phyloP scores from a whole-genome alignment of 305 asterid species.

The Andrographis paniculata region DNA sequence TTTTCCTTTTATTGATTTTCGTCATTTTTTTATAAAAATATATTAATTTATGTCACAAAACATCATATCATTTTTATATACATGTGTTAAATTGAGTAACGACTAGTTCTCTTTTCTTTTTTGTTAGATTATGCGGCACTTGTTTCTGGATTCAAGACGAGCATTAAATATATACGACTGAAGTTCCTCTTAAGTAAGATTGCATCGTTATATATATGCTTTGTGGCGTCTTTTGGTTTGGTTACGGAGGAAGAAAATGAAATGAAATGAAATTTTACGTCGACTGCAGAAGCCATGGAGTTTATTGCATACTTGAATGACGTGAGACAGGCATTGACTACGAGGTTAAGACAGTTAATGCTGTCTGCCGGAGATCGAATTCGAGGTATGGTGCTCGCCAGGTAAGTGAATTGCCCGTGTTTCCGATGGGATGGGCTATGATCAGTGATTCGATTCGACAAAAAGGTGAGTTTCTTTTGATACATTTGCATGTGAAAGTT shows the following conservation, averaged over 20 bases:
- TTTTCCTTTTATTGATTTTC: too few relatives aligned
- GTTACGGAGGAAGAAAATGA: background rate
- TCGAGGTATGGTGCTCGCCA: too few relatives aligned
- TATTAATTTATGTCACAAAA: too few relatives aligned
- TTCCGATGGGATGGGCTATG: too few relatives aligned
- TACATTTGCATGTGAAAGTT: too few relatives aligned
- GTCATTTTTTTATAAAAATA: too few relatives aligned
- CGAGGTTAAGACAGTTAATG: conserved; percentile 25
- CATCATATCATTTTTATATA: background rate
- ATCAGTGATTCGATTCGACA: too few relatives aligned
- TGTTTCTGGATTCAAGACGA: conserved; percentile 35
- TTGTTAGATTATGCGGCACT: conserved; percentile 33
- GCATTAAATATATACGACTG: conserved; percentile 41
- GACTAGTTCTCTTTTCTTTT: background rate
- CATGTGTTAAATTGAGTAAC: background rate
- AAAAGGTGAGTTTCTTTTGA: too few relatives aligned
- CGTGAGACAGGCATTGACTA: conserved; percentile 22
- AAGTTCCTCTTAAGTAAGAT: conserved; percentile 55
- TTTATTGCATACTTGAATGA: conserved; percentile 35
- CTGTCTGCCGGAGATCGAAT: conserved; percentile 29
- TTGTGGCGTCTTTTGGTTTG: background rate
- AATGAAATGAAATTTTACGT: conserved; percentile 1
- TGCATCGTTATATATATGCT: conserved; percentile 1
- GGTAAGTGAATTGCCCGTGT: too few relatives aligned
- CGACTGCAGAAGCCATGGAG: conserved; percentile 50